phyloP scores from a whole-genome alignment of 2,329 filamentous ascomycete species.

The Colletotrichum filicis region DNA sequence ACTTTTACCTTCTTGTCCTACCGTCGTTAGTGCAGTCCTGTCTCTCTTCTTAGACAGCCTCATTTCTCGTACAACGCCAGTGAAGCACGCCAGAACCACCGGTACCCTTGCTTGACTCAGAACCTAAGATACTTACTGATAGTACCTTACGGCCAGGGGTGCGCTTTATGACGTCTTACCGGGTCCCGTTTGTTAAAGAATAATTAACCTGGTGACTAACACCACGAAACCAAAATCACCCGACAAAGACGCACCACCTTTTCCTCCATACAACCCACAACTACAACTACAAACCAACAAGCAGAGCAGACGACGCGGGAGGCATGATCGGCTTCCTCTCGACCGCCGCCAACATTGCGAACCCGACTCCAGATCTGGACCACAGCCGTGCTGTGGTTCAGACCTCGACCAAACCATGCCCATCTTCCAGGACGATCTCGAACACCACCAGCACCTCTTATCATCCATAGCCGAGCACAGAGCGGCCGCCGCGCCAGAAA shows the following conservation, averaged over 20 bases:
- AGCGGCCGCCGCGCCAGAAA: not conserved
- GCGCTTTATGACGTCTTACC: conserved; percentile 31
- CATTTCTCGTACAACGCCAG: conserved; percentile 14
- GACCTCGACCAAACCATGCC: conserved; percentile 58
- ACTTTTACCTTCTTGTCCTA: not conserved
- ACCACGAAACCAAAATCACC: conserved; percentile 24
- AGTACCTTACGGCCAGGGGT: not conserved
- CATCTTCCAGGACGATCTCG: conserved; percentile 66
- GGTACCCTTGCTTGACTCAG: conserved; percentile 31
- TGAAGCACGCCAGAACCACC: not conserved
- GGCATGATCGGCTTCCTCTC: conserved; percentile 20
- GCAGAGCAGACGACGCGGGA: not conserved
- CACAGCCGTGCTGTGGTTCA: conserved; percentile 48
- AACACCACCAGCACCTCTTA: conserved; percentile 51
- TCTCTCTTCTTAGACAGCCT: conserved; percentile 9
- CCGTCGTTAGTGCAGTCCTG: not conserved
- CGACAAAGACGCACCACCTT: conserved; percentile 17
- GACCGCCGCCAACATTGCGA: conserved; percentile 30
- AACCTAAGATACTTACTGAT: not conserved
- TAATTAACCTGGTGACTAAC: conserved; percentile 33
- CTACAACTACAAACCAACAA: not conserved
- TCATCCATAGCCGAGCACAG: conserved; percentile 32
- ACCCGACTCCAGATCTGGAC: conserved; percentile 31
- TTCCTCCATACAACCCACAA: not conserved
- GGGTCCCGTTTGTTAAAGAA: conserved; percentile 23